These are phyloP conservation scores for Didymella exigua DNA, from an alignment of 2,329 filamentous ascomycete species.

Conservation along the genomic window DNA sequence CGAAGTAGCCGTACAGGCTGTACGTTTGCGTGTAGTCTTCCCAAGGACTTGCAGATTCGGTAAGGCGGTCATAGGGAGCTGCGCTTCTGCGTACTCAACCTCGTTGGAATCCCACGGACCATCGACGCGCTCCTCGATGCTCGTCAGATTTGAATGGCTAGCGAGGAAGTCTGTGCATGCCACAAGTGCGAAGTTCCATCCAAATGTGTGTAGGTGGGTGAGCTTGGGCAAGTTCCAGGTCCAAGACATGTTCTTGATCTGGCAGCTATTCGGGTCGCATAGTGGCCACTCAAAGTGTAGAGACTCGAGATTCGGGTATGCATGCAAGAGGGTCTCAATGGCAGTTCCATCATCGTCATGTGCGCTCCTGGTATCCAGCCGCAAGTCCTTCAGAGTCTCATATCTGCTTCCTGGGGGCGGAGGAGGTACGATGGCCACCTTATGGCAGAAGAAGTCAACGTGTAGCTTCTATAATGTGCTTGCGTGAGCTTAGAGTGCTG, in stretches of 20 bases:
- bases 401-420: neutral
- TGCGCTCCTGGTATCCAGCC: neutral
- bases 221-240: neutral
- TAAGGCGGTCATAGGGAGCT: neutral
- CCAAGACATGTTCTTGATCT: neutral
- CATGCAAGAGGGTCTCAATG: neutral
- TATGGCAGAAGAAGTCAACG: neutral
- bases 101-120: neutral
- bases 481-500: neutral
- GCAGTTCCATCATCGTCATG: neutral
- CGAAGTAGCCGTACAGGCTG: neutral
- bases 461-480: neutral
- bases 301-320: neutral
- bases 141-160: neutral
- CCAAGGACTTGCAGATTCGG: neutral
- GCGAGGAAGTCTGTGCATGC: neutral
- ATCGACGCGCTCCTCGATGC: neutral
- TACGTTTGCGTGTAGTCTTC: neutral
- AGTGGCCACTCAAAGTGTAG: constrained; percentile 1
- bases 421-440: neutral
- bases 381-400: neutral
- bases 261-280: neutral
- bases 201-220: neutral
- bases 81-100: neutral
- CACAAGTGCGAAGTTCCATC: neutral